phyloP scores from a whole-genome alignment of 2,329 filamentous ascomycete genomes.

The Plectosphaerella sp. region DNA sequence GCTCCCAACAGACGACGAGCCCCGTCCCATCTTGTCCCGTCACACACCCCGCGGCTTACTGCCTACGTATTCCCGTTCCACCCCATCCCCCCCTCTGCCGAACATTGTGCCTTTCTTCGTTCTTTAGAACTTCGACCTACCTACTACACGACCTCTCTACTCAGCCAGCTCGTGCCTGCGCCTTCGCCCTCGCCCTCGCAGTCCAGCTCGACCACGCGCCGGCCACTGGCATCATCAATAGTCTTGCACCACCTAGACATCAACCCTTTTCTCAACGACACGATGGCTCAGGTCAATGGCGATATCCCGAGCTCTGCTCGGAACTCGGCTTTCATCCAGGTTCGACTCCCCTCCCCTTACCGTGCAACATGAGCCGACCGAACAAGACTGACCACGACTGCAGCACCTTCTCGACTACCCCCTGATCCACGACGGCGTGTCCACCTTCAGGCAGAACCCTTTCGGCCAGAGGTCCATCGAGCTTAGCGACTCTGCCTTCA shows the following conservation, averaged over 20 bases:
- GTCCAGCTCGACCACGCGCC: background rate
- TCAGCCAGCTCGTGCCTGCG: background rate
- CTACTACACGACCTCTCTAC: background rate
- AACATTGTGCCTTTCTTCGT: background rate
- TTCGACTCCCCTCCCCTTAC: conserved; percentile 13
- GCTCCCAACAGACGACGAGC: background rate
- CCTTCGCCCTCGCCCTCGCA: background rate
- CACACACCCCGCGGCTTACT: background rate
- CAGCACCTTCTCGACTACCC: conserved; percentile 86
- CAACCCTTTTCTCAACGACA: conserved; percentile 8
- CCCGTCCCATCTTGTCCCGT: background rate
- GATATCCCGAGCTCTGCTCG: conserved; percentile 37
- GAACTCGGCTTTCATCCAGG: conserved; percentile 46
- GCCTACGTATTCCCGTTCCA: no score
- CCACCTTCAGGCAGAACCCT: conserved; percentile 74
- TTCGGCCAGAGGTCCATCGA: conserved; percentile 80
- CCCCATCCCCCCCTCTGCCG: background rate
- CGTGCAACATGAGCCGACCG: background rate
- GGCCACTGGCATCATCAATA: background rate
- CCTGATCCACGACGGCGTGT: conserved; percentile 72
- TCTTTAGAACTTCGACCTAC: background rate
- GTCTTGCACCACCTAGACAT: background rate
- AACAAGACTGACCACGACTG: background rate
- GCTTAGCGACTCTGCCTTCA: conserved; percentile 70
- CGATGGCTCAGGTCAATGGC: conserved; percentile 47